A percentile compares a stretch with the other conserved stretches of the same genome.
Evolutionary conservation across 108 stramenopile genomes (phyloP).

Genomic region (Nitzschia sp.): DNA sequence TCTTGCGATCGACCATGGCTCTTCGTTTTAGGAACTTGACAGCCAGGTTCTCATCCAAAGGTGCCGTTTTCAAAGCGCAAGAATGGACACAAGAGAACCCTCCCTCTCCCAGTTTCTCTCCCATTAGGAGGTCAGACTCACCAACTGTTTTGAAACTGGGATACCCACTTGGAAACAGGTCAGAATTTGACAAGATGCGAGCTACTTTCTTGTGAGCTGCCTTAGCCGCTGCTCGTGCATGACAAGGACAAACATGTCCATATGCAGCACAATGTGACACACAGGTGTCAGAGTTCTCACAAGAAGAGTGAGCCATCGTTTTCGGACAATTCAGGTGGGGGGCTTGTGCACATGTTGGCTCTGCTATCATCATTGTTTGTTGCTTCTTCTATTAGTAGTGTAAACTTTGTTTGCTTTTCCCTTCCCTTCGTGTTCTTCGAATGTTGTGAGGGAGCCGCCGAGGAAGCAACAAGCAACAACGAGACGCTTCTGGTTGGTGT

Average conservation of each 20-base stretch:
- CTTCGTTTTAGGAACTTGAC: constrained; percentile 51
- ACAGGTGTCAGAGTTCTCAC: constrained; percentile 8
- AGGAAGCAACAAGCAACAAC: too few species aligned
- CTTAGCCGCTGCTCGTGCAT: constrained; percentile 26
- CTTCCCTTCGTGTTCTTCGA: neutral
- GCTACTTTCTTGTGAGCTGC: constrained; percentile 36
- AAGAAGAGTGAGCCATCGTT: neutral
- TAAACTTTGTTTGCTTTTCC: neutral
- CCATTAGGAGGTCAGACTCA: constrained; percentile 4
- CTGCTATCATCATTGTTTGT: neutral
- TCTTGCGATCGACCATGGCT: constrained; percentile 34
- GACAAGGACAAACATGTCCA: constrained; percentile 47
- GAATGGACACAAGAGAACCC: constrained; percentile 44
- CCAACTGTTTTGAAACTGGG: constrained; percentile 8
- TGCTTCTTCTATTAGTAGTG: neutral
- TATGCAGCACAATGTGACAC: constrained; percentile 29
- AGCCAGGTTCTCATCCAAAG: constrained; percentile 29
- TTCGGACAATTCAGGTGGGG: too few species aligned
- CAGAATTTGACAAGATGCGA: constrained; percentile 16
- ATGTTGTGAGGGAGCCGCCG: too few species aligned
- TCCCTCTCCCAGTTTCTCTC: constrained; percentile 37
- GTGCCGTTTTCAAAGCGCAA: constrained; percentile 14
- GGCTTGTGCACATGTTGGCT: too few species aligned
- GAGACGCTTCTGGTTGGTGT: too few species aligned
- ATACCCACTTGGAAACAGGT: constrained; percentile 28